These are phyloP conservation scores for Rhododendron kiyosumense DNA, from an alignment of 148 eudicot species.

Conservation along the genomic window DNA sequence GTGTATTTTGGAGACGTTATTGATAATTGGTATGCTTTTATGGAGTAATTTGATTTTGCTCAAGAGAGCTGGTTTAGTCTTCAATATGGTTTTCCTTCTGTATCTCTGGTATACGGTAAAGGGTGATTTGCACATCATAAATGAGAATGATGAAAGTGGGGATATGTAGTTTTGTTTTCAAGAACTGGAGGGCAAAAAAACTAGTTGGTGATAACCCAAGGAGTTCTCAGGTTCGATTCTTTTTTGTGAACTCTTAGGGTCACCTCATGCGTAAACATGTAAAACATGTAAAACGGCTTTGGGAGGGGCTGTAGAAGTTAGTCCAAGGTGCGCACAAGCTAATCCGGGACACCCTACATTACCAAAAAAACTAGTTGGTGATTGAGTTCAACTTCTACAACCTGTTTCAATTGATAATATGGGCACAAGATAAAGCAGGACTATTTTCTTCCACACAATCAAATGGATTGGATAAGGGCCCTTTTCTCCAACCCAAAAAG, in stretches of 20 bases:
- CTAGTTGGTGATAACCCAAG: background rate
- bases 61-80: background rate
- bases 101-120: background rate
- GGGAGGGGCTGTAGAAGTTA: no score
- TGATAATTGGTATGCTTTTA: background rate
- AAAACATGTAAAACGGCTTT: no score
- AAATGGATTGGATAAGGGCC: background rate
- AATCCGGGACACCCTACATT: no score
- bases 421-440: background rate
- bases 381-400: background rate
- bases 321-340: no score
- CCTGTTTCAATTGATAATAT: background rate
- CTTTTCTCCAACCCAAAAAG: background rate
- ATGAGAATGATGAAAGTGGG: background rate
- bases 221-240: no score
- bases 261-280: no score
- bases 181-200: background rate
- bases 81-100: background rate
- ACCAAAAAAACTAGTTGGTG: no score
- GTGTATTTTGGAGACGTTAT: background rate
- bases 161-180: background rate
- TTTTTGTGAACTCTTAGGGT: no score
- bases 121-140: background rate
- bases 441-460: background rate
- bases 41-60: background rate